Base-by-base conservation (phyloP, 371 early-diverging fungal species). In the Rhizopus microsporus region DNA sequence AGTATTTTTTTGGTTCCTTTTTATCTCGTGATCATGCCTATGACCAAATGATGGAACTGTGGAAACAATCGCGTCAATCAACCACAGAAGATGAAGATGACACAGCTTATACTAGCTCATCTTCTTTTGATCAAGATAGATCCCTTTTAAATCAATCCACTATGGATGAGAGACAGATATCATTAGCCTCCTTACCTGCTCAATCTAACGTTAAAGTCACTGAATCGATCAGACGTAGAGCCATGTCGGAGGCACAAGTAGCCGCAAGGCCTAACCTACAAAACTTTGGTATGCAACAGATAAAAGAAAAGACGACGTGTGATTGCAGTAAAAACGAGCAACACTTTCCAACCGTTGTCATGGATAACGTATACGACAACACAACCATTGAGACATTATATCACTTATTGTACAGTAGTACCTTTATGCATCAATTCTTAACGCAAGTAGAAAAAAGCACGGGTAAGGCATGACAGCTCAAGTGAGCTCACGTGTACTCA, bases 1-100 rank as follows among this genome's bases (percentile, higher is more conserved):
- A 83, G 78, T 84, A 90, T 56, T 87, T 92, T 54, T 93, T 92
- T 63, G 87, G 88, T n/a, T 90, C 91, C 2, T 91, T 93, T 54
- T 69, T 93, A 15, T 84, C 87, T 42, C 89, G 93, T 38, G 93
- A 93, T 56, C 78, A 86, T 56, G 91, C 89, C 0, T 88, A 82
- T 54, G 85, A 84, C 62, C 76, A 85, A 50, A 71, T 93, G 29
- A 75, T 81, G 44, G 83, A 87, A 8, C 53, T 88, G 31, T 93
- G 92, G 92, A 45, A 47, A 7, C 23, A 5, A 8, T 45, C 56
- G 10, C 33, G 46, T 46, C 46, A 7, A 23, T 29, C 2, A 7
- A 23, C 8, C 7, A 46, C 29, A 10, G 30, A 51, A 12, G 13
- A 37, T 2, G 50, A 57, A 30, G 37, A 44, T 6, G 30, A 40